phyloP scores from a whole-genome alignment of 2,329 filamentous ascomycete species.

The Beauveria brongniartii region DNA sequence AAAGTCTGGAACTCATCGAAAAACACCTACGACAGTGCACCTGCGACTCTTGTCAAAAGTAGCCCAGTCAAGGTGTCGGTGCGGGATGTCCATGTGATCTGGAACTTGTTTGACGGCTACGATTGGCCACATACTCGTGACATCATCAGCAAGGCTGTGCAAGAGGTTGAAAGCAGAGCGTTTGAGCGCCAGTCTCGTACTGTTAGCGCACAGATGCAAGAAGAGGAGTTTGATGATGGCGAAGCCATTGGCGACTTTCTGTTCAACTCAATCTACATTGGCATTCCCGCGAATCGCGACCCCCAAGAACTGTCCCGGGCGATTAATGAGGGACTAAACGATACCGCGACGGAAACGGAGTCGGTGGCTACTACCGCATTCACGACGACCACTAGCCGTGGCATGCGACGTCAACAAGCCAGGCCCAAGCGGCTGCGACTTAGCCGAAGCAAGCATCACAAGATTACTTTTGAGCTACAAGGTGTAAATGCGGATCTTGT shows the following conservation, averaged over 20 bases:
- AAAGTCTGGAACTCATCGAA: constrained; percentile 73
- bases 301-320: constrained; percentile 71
- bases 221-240: constrained; percentile 71
- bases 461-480: constrained; percentile 88
- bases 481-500: constrained; percentile 78
- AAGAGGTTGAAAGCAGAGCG: constrained; percentile 77
- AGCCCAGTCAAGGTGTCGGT: constrained; percentile 72
- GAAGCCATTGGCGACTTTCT: constrained; percentile 88
- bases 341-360: constrained; percentile 79
- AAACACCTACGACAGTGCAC: constrained; percentile 64
- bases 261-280: constrained; percentile 98
- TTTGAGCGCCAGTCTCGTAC: constrained; percentile 60
- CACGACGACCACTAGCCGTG: constrained; percentile 48
- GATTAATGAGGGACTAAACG: constrained; percentile 84
- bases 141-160: constrained; percentile 77
- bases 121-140: constrained; percentile 89
- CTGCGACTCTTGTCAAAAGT: constrained; percentile 49
- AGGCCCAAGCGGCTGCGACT: constrained; percentile 61
- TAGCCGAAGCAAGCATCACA: constrained; percentile 80
- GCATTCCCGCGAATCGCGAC: constrained; percentile 78
- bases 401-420: constrained; percentile 31
- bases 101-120: constrained; percentile 96
- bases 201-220: constrained; percentile 49
- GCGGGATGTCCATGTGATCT: constrained; percentile 85
- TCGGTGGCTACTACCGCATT: constrained; percentile 73